phyloP scores from a whole-genome alignment of 148 eudicot species.

The Cornus controversa region DNA sequence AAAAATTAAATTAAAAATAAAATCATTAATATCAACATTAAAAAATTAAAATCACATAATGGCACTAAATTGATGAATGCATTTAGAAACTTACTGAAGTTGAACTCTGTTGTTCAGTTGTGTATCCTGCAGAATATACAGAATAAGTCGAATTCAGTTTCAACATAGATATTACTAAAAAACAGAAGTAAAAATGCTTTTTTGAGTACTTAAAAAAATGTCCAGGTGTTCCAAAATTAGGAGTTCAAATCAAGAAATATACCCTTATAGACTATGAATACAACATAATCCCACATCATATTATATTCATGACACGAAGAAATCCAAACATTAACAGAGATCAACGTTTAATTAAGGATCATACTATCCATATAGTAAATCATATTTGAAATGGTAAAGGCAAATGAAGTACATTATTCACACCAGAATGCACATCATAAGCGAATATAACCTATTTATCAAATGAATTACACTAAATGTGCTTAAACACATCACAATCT shows the following conservation, averaged over 20 bases:
- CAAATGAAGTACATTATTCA: background rate
- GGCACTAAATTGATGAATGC: slow-evolving; percentile 2
- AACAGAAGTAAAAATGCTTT: background rate
- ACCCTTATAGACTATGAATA: too few species aligned
- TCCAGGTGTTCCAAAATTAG: background rate
- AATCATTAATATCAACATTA: background rate
- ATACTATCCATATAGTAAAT: background rate
- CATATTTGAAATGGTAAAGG: background rate
- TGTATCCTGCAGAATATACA: slow-evolving; percentile 47
- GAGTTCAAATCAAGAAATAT: background rate
- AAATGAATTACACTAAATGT: background rate
- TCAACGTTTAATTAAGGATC: background rate
- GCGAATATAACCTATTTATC: background rate
- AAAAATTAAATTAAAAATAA: background rate
- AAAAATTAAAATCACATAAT: background rate
- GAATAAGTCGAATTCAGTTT: background rate
- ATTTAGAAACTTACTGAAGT: slow-evolving; percentile 43
- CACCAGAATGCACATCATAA: background rate
- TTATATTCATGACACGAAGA: background rate
- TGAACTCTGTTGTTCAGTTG: slow-evolving; percentile 43
- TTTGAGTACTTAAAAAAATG: background rate
- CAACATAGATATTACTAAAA: background rate
- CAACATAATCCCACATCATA: background rate
- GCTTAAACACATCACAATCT: too few species aligned
- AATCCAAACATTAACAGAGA: background rate